These are phyloP conservation scores for Phialemoniopsis sp. DNA, from an alignment of 2,329 filamentous ascomycete genomes.

Conservation along the genomic window DNA sequence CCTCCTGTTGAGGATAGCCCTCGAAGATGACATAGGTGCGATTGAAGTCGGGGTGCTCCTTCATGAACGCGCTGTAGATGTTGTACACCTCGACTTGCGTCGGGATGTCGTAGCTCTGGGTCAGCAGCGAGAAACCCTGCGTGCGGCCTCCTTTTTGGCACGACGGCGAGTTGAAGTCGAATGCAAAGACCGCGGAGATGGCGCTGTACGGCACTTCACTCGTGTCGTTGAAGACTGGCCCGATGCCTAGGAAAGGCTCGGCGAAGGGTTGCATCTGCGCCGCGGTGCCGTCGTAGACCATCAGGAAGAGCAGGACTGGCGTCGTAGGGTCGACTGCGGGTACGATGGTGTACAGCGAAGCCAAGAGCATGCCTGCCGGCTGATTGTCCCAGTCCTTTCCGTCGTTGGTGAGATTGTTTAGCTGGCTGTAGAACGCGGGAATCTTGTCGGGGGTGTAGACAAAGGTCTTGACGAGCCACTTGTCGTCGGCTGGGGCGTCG, in stretches of 20 bases:
- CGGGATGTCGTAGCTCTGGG: conserved; percentile 28
- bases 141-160: conserved; percentile 35
- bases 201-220: conserved; percentile 37
- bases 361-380: too few species aligned
- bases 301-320: conserved; percentile 34
- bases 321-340: too few species aligned
- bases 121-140: conserved; percentile 37
- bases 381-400: too few species aligned
- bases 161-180: conserved; percentile 24
- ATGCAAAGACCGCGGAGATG: conserved; percentile 36
- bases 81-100: conserved; percentile 23
- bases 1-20: conserved; percentile 43
- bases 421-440: conserved; percentile 38
- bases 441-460: conserved; percentile 39
- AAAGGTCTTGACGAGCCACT: conserved; percentile 33
- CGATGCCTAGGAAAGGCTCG: conserved; percentile 35
- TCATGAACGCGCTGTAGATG: conserved; percentile 37
- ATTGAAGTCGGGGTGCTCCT: too few species aligned
- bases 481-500: conserved; percentile 1
- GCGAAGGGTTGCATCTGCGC: conserved; percentile 33
- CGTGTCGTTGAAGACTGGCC: conserved; percentile 25
- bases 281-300: conserved; percentile 36
- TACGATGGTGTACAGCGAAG: too few species aligned
- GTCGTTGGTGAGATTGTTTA: conserved; percentile 33
- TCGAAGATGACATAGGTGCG: too few species aligned